A percentile compares a stretch with the other conserved stretches of the same genome.
Conservation (phyloP, 108 stramenopile genomes). For the Parietichytrium sp. region DNA sequence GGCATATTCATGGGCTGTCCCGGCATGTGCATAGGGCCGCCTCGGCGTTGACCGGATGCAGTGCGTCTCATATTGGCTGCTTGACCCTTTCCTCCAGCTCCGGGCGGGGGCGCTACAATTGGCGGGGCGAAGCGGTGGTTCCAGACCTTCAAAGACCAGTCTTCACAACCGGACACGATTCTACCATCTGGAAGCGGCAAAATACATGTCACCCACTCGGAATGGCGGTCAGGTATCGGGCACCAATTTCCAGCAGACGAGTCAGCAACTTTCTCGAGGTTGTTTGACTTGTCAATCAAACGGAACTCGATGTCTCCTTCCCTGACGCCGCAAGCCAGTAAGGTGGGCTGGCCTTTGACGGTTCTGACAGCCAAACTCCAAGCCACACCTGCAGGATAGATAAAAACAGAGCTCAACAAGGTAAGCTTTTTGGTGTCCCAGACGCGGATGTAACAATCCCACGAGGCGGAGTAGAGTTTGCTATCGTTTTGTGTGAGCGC, state of each 20-base stretch:
- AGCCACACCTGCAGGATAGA: not conserved
- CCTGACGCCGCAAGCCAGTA: not conserved
- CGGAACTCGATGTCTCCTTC: conserved; percentile 29
- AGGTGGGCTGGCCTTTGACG: not conserved
- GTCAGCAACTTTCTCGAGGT: not conserved
- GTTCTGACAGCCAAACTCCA: conserved; percentile 7
- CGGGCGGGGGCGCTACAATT: too few species aligned
- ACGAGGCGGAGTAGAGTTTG: conserved; percentile 15
- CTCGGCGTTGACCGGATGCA: too few species aligned
- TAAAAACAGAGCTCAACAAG: not conserved
- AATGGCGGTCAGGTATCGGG: not conserved
- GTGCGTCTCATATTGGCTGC: too few species aligned
- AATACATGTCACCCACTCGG: conserved; percentile 14
- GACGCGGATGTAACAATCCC: conserved; percentile 24
- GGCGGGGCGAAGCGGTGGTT: not conserved
- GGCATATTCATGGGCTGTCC: too few species aligned
- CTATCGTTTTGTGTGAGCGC: not conserved
- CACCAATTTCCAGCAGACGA: conserved; percentile 1
- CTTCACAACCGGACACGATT: conserved; percentile 9
- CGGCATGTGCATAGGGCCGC: too few species aligned
- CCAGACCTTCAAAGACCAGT: conserved; percentile 32
- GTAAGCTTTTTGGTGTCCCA: conserved; percentile 20
- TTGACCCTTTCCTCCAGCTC: too few species aligned
- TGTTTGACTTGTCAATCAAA: not conserved
- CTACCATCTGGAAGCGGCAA: conserved; percentile 3